Base-by-base conservation (phyloP, 2,329 filamentous ascomycete species). In the Lecanoromycetidae sp. region DNA sequence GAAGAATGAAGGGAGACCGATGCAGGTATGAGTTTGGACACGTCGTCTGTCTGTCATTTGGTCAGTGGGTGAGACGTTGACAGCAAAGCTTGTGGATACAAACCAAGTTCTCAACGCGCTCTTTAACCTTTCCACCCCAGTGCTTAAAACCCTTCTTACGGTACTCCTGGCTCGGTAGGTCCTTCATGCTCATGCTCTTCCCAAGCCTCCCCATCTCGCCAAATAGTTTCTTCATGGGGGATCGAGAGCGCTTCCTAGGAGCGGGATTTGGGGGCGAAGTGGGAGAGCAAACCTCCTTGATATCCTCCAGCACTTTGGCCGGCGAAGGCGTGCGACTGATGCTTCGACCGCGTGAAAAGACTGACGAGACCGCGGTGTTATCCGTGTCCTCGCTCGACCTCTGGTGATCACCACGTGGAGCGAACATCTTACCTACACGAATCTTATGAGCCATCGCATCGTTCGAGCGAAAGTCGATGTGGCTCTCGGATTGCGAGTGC, bases 211-310 rank as follows among this genome's bases (percentile, higher is more conserved):
- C 66, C 15, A 64, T 60, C 27, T 60, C 57, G 5, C 66, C 66
- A 47, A 69, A 67, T n/a, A 69, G 54, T 37, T 63, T 63, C 54
- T 69, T 69, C 50, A 63, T 61, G 12, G 63, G 60, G 19, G 62
- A 63, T 20, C 57, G 53, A 23, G 57, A 54, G 12, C 59, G 52
- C 43, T 55, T 57, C n/a, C n/a, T n/a, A n/a, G n/a, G n/a, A 5
- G 40, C 38, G 19, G 57, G 52, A 30, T 49, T 53, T 9, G 52
- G 50, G 1, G 55, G 49, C 30, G 55, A 48, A n/a, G 52, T 51
- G 27, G 39, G 40, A 22, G 39, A 22, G 20, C 48, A 42, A 22
- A 54, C 50, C 39, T 60, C 58, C 27, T 55, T 52, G 35, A 58
- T 50, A 15, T 57, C 52, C 26, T 57, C 58, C 8, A 58, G 48